These are phyloP conservation scores for Dissophora globulifera DNA, from an alignment of 192 early-diverging fungal species.

Conservation along the genomic window DNA sequence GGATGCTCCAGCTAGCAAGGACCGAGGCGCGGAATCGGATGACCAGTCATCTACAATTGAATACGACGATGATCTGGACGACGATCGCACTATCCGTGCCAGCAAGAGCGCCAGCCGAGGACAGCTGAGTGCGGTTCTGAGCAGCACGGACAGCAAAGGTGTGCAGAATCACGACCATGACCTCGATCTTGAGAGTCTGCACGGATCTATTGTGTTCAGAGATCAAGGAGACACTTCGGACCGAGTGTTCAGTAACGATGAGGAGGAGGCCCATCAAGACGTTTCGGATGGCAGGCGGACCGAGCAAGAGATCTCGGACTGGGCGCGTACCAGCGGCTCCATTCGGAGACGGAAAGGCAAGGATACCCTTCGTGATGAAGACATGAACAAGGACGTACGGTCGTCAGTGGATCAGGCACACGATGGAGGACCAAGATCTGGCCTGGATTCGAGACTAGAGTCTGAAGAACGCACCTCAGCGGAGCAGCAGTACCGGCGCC, in stretches of 20 bases:
- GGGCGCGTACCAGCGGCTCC: conserved; percentile 10
- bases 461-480: background rate
- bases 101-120: conserved; percentile 27
- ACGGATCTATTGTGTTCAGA: conserved; percentile 48
- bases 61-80: conserved; percentile 22
- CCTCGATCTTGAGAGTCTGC: conserved; percentile 44
- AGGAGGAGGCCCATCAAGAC: background rate
- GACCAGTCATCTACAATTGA: conserved; percentile 4
- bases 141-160: background rate
- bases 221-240: background rate
- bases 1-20: background rate
- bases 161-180: conserved; percentile 22
- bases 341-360: conserved; percentile 12
- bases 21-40: no score
- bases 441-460: background rate
- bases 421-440: background rate
- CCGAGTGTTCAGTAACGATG: background rate
- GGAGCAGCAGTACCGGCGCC: background rate
- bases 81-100: conserved; percentile 43
- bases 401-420: background rate
- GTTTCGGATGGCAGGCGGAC: background rate
- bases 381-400: background rate
- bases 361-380: background rate
- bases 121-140: conserved; percentile 11
- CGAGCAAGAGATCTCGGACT: background rate